Evolutionary conservation across 768 basidiomycete genomes (phyloP).

Genomic region (Tricholoma matsutake): DNA sequence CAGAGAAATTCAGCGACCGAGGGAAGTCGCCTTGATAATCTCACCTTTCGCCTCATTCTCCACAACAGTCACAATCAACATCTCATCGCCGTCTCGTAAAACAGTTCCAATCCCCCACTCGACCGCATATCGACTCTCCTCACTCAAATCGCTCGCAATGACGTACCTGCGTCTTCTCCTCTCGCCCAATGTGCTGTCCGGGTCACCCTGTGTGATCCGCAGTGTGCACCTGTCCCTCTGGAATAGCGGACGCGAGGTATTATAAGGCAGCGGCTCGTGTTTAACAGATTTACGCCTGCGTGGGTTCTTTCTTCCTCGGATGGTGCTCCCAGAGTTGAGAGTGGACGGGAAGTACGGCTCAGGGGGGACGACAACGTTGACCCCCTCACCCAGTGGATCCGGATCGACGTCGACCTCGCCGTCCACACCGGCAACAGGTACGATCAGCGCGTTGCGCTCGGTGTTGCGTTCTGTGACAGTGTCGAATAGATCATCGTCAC

Average conservation of each 20-base stretch:
- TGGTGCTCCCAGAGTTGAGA: conserved; percentile 45
- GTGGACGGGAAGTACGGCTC: conserved; percentile 81
- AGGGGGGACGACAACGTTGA: conserved; percentile 81
- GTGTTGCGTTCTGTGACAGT: conserved; percentile 86
- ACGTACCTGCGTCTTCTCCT: conserved; percentile 72
- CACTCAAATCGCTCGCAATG: conserved; percentile 91
- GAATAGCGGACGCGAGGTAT: conserved; percentile 78
- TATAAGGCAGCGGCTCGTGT: conserved; percentile 61
- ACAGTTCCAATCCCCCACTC: conserved; percentile 99
- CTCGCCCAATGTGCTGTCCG: conserved; percentile 49
- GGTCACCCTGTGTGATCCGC: conserved; percentile 82
- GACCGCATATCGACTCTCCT: conserved; percentile 91
- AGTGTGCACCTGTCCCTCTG: conserved; percentile 93
- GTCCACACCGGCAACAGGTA: conserved; percentile 37
- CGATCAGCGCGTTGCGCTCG: conserved; percentile 68
- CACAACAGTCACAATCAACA: conserved; percentile 86
- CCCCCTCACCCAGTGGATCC: conserved; percentile 89
- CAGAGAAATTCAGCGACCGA: conserved; percentile 5
- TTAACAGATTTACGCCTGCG: conserved; percentile 62
- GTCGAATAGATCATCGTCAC: conserved; percentile 66
- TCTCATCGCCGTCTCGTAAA: conserved; percentile 88
- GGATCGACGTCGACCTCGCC: conserved; percentile 62
- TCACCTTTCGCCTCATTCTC: conserved; percentile 90
- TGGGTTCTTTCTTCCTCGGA: conserved; percentile 41
- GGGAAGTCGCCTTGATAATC: conserved; percentile 18